phyloP scores from a whole-genome alignment of 2,329 filamentous ascomycete genomes.

The Diaporthe ilicicola region DNA sequence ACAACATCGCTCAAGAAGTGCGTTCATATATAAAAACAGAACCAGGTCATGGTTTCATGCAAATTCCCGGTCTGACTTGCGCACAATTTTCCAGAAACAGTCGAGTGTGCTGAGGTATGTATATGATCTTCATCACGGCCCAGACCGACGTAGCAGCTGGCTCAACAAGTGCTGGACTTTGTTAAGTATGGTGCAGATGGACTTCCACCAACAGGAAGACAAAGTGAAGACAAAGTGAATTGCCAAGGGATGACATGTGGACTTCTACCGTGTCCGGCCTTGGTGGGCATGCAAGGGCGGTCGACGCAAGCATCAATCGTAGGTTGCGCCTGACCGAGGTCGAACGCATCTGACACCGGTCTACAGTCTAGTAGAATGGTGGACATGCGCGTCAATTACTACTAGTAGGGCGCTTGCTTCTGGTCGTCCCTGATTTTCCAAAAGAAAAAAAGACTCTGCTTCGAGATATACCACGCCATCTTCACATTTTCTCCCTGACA shows the following conservation, averaged over 20 bases:
- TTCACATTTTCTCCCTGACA: not conserved
- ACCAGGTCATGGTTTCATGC: not conserved
- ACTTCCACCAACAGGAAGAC: not conserved
- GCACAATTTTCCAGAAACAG: not conserved
- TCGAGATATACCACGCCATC: not conserved
- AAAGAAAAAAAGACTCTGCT: not conserved
- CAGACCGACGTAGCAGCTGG: not conserved
- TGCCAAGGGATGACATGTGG: not conserved
- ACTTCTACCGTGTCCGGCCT: not conserved
- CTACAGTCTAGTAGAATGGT: not conserved
- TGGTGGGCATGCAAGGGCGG: not conserved
- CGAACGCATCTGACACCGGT: not conserved
- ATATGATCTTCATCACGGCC: not conserved
- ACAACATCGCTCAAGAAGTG: not conserved
- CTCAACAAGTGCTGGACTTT: not conserved
- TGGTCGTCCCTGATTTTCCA: not conserved
- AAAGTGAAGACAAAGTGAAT: not conserved
- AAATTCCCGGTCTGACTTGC: not conserved
- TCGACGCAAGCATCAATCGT: not conserved
- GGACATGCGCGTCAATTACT: not conserved
- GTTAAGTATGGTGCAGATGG: not conserved
- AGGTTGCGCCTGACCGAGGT: not conserved
- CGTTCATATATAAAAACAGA: not conserved
- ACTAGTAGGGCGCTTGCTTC: not conserved
- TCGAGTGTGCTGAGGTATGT: constrained; percentile 5